phyloP scores from a whole-genome alignment of 306 rosid genomes.

The Mimosa bimucronata region DNA sequence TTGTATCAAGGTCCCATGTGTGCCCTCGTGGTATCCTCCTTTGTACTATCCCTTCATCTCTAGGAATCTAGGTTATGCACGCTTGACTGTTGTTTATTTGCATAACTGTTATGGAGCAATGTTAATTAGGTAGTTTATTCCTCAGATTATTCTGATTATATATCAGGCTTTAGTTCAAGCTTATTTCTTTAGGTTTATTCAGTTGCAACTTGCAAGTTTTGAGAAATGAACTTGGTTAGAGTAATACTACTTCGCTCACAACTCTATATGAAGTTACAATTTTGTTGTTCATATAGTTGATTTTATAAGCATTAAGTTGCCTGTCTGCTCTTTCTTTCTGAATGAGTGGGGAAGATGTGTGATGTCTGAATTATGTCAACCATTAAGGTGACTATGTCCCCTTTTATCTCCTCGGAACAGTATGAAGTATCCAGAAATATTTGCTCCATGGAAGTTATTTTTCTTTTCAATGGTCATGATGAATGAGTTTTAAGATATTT shows the following conservation, averaged over 20 bases:
- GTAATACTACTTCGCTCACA: neutral
- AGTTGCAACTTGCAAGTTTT: constrained; percentile 9
- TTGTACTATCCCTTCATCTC: neutral
- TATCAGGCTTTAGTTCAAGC: constrained; percentile 12
- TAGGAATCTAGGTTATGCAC: neutral
- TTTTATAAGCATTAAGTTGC: neutral
- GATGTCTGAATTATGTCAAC: too few species aligned
- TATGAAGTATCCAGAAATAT: too few species aligned
- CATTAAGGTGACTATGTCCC: too few species aligned
- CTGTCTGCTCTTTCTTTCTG: too few species aligned
- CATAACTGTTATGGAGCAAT: neutral
- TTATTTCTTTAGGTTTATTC: neutral
- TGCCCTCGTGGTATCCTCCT: too few species aligned
- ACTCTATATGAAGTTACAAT: neutral
- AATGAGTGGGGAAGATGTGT: too few species aligned
- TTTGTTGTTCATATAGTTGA: neutral
- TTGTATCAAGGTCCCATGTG: too few species aligned
- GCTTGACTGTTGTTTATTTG: too few species aligned
- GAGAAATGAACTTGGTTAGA: neutral
- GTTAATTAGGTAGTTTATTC: constrained; percentile 3
- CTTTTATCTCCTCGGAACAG: too few species aligned
- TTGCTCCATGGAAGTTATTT: too few species aligned
- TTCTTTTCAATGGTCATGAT: too few species aligned
- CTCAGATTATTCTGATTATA: constrained; percentile 4
- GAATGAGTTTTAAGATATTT: too few species aligned